Evolutionary conservation across 352 stramenopile species (phyloP), one percentile per base, ranked within the genome.

Genomic region (Phytophthora cryptogea): DNA sequence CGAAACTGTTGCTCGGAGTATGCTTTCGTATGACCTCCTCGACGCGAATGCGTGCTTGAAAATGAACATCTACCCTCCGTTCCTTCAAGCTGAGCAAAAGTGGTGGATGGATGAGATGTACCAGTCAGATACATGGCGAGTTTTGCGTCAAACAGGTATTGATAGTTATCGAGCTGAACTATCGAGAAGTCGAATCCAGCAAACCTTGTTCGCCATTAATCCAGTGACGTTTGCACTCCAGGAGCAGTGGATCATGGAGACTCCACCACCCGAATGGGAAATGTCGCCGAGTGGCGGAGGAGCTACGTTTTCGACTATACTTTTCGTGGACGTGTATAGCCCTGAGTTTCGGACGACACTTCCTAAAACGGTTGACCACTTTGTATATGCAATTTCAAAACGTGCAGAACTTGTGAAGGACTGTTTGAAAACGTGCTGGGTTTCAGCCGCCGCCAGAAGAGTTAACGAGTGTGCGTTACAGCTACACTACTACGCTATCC

Each of bases 1-100:
- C 46, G 75, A 87, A 54, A 90, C 75, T 0, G 65, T 88, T 13
- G 91, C 84, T 0, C 82, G 85, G 10, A 77, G 83, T 20, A 94
- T 97, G 77, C 71, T 98, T 6, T 68, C 92, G 27, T 98, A 97
- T 53, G 86, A 94, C 51, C 63, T 98, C 3, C 62, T 94, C 8
- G 88, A 97, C 54, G 76, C 81, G 0, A 79, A 70, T 9, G 66
- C 67, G 42, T 89, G 81, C 30, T 58, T 82, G 56, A 72, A 76
- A 26, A 78, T 97, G 59, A 86, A 88, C 43, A 96, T 98, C 50
- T 89, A 97, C 36, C 74, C 72, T 10, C 73, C 77, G 20, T 94
- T 94, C 50, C 58, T 97, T 39, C 66, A 76, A 27, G 88, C 88
- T 0, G 74, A 89, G 59, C 80, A 95, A 23, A 88, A 90, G 49